These are phyloP conservation scores for Neotropicomus parvogracilis DNA, from an alignment of 1,284 basidiomycete genomes.

Conservation along the genomic window DNA sequence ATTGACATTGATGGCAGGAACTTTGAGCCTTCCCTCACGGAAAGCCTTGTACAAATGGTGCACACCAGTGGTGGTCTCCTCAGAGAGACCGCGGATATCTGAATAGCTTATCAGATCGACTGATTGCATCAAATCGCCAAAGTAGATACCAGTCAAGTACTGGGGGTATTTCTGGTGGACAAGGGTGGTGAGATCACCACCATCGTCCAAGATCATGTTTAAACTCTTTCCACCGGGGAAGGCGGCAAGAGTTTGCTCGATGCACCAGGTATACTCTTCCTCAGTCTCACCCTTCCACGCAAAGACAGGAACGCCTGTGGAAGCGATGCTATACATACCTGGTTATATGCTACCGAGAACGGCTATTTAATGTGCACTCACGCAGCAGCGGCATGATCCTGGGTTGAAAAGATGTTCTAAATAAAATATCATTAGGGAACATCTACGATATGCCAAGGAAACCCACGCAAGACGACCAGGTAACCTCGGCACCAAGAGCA, in stretches of 20 bases:
- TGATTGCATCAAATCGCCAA: not conserved
- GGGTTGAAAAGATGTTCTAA: slow-evolving; percentile 99
- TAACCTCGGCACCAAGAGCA: slow-evolving; percentile 93
- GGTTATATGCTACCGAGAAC: slow-evolving; percentile 5
- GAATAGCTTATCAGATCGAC: slow-evolving; percentile 9
- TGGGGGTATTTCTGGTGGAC: slow-evolving; percentile 97
- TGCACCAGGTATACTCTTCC: slow-evolving; percentile 98
- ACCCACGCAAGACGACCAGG: slow-evolving; percentile 96
- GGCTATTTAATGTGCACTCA: slow-evolving; percentile 39
- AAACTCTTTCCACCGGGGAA: slow-evolving; percentile 78
- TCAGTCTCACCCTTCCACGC: slow-evolving; percentile 99
- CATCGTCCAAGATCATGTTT: slow-evolving; percentile 99
- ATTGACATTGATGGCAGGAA: slow-evolving; percentile 99
- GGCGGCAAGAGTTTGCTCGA: slow-evolving; percentile 90
- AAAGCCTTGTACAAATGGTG: slow-evolving; percentile 98
- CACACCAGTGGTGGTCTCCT: slow-evolving; percentile 99
- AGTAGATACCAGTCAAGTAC: slow-evolving; percentile 62
- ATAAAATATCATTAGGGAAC: slow-evolving; percentile 12
- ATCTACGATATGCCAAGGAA: slow-evolving; percentile 3
- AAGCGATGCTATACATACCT: slow-evolving; percentile 69
- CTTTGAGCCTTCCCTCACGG: slow-evolving; percentile 93
- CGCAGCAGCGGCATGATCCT: slow-evolving; percentile 98
- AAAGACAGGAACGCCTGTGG: slow-evolving; percentile 96
- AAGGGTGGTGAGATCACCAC: slow-evolving; percentile 93
- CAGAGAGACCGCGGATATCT: slow-evolving; percentile 92